A percentile compares a stretch with the other conserved stretches of the same genome.
Evolutionary conservation across 805 yeast species (phyloP).

Genomic region (Wickerhamiella alocasiicola): DNA sequence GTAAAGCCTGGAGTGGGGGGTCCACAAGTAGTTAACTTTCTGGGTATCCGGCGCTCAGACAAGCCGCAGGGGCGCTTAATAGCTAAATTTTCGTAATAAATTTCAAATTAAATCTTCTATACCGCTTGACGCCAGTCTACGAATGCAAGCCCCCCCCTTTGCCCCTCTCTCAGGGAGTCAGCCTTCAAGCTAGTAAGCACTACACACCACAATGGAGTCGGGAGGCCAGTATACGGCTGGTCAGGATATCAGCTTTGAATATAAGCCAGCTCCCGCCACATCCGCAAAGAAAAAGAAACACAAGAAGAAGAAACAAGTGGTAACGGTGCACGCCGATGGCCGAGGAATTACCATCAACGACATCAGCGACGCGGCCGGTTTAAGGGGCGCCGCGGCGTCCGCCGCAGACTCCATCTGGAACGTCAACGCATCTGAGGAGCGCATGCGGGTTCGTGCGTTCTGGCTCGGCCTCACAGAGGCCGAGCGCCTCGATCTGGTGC

Average conservation of each 20-base stretch:
- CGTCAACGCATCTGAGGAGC: slow-evolving; percentile 38
- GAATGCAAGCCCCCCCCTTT: no score
- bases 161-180: no score
- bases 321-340: slow-evolving; percentile 51
- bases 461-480: slow-evolving; percentile 58
- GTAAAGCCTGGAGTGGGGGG: no score
- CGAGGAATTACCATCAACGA: slow-evolving; percentile 57
- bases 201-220: slow-evolving; percentile 8
- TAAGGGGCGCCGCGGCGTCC: slow-evolving; percentile 3
- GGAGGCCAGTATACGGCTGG: slow-evolving; percentile 10
- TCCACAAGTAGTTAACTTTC: no score
- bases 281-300: slow-evolving; percentile 15
- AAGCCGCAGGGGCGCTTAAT: no score
- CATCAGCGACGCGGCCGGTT: slow-evolving; percentile 20
- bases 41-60: no score
- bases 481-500: slow-evolving; percentile 48
- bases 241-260: slow-evolving; percentile 3
- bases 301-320: slow-evolving; percentile 20
- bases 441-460: slow-evolving; percentile 38
- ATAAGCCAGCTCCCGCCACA: slow-evolving; percentile 3
- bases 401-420: slow-evolving; percentile 29
- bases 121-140: no score
- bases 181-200: no score
- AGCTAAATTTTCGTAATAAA: no score
- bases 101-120: no score